Base-by-base conservation (phyloP, 2,329 filamentous ascomycete species). In the Cladophialophora psammophila region DNA sequence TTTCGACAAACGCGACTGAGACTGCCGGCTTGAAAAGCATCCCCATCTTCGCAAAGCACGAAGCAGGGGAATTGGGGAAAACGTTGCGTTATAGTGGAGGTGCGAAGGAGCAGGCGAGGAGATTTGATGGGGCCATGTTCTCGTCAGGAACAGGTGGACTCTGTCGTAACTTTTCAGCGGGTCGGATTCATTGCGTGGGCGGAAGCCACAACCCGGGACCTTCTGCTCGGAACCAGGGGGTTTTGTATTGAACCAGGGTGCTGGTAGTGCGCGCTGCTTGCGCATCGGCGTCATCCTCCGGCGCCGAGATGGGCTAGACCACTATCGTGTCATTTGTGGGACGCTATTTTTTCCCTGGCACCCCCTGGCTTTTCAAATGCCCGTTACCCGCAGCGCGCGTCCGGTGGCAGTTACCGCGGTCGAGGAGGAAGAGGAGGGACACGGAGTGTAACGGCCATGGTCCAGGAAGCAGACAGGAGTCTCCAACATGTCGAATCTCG, bases 21-120 rank as follows among this genome's bases (percentile, higher is more conserved):
- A 67, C 66, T 45, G 63, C 57, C 57, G 60, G 66, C 60, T 64
- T 54, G 35, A 63, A 52, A 60, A 65, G 15, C 20, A 63, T 20
- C 68, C 52, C 68, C 68, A 65, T 70, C 55, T 13, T 68, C 42
- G 64, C 58, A 59, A 64, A 63, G 63, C 55, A 48, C 35, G 26
- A 58, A 54, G 63, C 66, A 68, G 66, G 68, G 66, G 60, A 56
- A 10, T 59, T 63, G 53, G 55, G 57, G 62, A 56, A 56, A 48
- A 66, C n/a, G 48, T 58, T 54, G 52, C 55, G 63, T 59, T 66
- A 52, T 58, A 31, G 63, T 66, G 65, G 63, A 70, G 60, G 65
- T 66, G 64, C 61, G 69, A 68, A 71, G 68, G 68, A 70, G 66
- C 65, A 65, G 63, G 58, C 60, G 58, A 45, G 58, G 68, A 70